These are phyloP conservation scores for Galerina marginata DNA, from an alignment of 768 basidiomycete genomes.

Conservation along the genomic window DNA sequence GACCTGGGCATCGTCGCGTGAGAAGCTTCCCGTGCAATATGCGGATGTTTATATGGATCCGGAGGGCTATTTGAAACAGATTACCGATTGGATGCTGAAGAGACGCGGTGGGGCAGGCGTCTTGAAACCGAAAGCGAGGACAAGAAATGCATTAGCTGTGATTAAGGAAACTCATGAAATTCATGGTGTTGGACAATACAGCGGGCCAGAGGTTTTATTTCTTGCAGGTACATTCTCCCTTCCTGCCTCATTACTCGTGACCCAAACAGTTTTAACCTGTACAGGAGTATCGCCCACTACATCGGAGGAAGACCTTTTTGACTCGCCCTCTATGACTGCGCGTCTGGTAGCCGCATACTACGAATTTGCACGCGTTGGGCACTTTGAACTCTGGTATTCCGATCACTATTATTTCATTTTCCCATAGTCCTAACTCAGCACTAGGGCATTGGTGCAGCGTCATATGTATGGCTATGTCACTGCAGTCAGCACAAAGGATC, in stretches of 20 bases:
- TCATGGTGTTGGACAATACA: neutral
- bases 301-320: neutral
- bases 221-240: neutral
- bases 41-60: neutral
- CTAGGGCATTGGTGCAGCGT: neutral
- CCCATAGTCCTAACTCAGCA: neutral
- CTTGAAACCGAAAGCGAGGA: neutral
- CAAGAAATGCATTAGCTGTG: neutral
- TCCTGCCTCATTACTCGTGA: neutral
- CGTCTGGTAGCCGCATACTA: neutral
- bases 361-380: neutral
- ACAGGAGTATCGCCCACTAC: neutral
- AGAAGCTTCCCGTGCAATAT: neutral
- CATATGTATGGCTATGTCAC: neutral
- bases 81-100: neutral
- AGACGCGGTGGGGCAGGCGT: neutral
- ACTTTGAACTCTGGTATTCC: neutral
- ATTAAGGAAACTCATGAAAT: neutral
- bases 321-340: neutral
- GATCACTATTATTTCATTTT: neutral
- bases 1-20: neutral
- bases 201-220: neutral
- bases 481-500: neutral
- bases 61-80: neutral
- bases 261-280: neutral